Percentiles rank a stretch among this genome's conserved stretches.
These are phyloP conservation scores for Phytomonas sp. DNA, from an alignment of 208 protist species.

Conservation along the genomic window DNA sequence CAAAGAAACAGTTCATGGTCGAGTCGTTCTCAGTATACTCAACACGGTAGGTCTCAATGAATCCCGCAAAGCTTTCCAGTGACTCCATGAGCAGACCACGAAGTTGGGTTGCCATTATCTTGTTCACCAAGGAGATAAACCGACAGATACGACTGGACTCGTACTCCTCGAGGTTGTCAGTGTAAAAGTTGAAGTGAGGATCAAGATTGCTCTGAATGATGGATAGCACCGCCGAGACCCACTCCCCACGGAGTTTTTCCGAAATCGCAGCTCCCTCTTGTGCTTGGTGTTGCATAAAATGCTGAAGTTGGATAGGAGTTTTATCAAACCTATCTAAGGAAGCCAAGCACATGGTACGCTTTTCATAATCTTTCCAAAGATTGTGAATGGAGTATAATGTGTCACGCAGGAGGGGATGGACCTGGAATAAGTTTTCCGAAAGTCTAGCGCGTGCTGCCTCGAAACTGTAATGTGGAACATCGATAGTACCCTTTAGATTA, in stretches of 20 bases:
- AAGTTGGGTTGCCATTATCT: conserved; percentile 88
- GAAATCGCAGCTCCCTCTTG: conserved; percentile 42
- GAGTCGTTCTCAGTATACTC: conserved; percentile 4
- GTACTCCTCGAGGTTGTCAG: conserved; percentile 86
- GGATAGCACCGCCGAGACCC: conserved; percentile 84
- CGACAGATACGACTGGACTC: conserved; percentile 74
- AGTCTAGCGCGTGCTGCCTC: conserved; percentile 40
- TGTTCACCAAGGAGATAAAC: conserved; percentile 87
- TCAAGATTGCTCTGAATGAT: conserved; percentile 93
- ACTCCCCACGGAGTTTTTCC: conserved; percentile 86
- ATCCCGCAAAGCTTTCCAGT: conserved; percentile 66
- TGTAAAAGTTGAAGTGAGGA: conserved; percentile 91
- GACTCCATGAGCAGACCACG: conserved; percentile 66
- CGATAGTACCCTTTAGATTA: conserved; percentile 63
- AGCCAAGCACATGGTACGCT: conserved; percentile 49
- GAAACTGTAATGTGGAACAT: conserved; percentile 83
- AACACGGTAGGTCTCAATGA: conserved; percentile 58
- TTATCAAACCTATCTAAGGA: conserved; percentile 23
- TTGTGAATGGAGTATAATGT: conserved; percentile 77
- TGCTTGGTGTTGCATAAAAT: conserved; percentile 61
- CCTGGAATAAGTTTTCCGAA: conserved; percentile 84
- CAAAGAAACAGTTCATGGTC: conserved; percentile 47
- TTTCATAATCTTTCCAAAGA: conserved; percentile 64
- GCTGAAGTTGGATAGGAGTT: conserved; percentile 62
- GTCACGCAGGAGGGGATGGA: conserved; percentile 71